These are phyloP conservation scores for Tylopilus plumbeoviolaceoides DNA, from an alignment of 768 basidiomycete genomes.

Conservation along the genomic window DNA sequence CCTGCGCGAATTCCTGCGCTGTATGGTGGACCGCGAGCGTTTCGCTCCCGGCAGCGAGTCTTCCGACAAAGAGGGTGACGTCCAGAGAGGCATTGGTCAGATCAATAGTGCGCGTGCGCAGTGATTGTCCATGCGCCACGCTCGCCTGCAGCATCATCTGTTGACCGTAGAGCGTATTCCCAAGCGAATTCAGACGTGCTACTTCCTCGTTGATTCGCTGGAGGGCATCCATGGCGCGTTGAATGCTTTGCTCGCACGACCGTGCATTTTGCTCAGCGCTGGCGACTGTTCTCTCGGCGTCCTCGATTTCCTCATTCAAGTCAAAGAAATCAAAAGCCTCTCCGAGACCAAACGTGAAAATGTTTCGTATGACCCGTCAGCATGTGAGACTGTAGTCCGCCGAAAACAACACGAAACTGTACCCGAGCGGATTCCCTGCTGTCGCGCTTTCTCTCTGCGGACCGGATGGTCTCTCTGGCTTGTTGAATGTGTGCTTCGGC, in stretches of 20 bases:
- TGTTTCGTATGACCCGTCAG: no score
- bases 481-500: slow-evolving; percentile 6
- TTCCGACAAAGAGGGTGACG: slow-evolving; percentile 12
- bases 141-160: slow-evolving; percentile 7
- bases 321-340: slow-evolving; percentile 18
- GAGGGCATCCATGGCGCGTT: slow-evolving; percentile 1
- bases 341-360: slow-evolving; percentile 14
- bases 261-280: slow-evolving; percentile 2
- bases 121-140: slow-evolving; percentile 2
- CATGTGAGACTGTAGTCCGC: background rate
- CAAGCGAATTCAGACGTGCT: slow-evolving; percentile 1
- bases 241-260: slow-evolving; percentile 8
- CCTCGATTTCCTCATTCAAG: slow-evolving; percentile 13
- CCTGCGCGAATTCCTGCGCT: slow-evolving; percentile 9
- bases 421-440: slow-evolving; percentile 15
- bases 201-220: slow-evolving; percentile 2
- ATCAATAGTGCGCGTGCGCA: slow-evolving; percentile 13
- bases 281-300: slow-evolving; percentile 3
- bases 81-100: slow-evolving; percentile 15
- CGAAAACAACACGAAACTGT: background rate
- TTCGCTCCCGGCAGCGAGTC: slow-evolving; percentile 14
- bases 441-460: slow-evolving; percentile 10
- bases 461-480: no score
- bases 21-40: slow-evolving; percentile 8
- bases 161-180: background rate